phyloP scores from a whole-genome alignment of 1,139 yeast species.

The Pichia sp. region DNA sequence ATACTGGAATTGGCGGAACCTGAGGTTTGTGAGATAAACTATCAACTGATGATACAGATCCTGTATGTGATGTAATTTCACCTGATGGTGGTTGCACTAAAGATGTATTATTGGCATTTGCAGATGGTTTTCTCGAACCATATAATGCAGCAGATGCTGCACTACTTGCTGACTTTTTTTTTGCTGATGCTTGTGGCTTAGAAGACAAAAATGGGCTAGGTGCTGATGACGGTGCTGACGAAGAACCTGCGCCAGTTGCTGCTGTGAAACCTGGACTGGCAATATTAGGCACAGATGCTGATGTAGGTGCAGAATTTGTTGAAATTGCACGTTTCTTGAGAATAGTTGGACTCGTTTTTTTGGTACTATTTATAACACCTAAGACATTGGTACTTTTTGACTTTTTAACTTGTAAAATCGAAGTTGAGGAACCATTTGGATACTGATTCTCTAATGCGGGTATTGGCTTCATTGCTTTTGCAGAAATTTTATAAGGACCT shows the following conservation, averaged over 20 bases:
- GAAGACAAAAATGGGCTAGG: background rate
- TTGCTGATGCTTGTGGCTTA: background rate
- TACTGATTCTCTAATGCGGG: conserved; percentile 36
- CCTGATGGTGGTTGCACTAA: background rate
- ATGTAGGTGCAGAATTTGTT: conserved; percentile 7
- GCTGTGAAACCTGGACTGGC: background rate
- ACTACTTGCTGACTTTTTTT: conserved; percentile 14
- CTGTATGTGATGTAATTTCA: background rate
- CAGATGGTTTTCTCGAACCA: conserved; percentile 10
- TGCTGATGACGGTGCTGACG: background rate
- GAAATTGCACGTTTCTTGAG: conserved; percentile 3
- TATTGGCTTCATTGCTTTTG: conserved; percentile 50
- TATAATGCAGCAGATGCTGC: conserved; percentile 20
- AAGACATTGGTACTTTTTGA: conserved; percentile 1
- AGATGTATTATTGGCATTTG: conserved; percentile 1
- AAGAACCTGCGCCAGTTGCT: background rate
- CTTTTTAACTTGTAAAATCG: conserved; percentile 8
- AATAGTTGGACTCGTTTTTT: background rate
- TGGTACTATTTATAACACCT: background rate
- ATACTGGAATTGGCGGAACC: background rate
- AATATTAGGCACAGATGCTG: conserved; percentile 3
- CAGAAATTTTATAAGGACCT: conserved; percentile 63
- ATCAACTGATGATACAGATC: background rate
- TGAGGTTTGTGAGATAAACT: background rate
- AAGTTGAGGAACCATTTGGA: conserved; percentile 14